Evolutionary conservation across 1,284 basidiomycete genomes (phyloP).

Genomic region (Bondarzewia mesenterica): DNA sequence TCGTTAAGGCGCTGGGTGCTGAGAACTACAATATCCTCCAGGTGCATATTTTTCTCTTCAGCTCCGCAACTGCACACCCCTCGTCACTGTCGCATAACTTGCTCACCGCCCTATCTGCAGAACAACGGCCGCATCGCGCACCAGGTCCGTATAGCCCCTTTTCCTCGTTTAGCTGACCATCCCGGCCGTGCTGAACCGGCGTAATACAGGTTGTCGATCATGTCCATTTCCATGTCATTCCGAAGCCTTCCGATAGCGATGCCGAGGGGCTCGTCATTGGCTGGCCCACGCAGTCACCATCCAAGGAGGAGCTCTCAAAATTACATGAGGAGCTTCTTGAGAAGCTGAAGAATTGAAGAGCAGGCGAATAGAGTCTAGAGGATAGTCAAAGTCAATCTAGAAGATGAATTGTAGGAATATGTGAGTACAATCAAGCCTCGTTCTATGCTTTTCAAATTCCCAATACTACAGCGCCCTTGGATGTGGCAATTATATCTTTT

Average conservation of each 20-base stretch:
- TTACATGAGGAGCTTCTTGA: conserved; percentile 50
- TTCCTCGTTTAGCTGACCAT: not conserved
- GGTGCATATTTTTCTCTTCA: conserved; percentile 30
- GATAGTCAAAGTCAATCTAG: no score
- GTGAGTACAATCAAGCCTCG: not conserved
- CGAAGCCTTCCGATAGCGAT: conserved; percentile 61
- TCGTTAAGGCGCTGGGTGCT: conserved; percentile 69
- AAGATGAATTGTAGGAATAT: not conserved
- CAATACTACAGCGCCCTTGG: no score
- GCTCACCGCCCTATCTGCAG: conserved; percentile 26
- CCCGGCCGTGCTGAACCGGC: not conserved
- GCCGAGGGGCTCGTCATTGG: conserved; percentile 69
- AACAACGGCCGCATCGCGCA: conserved; percentile 86
- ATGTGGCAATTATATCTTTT: no score
- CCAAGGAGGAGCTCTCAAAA: conserved; percentile 56
- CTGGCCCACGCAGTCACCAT: conserved; percentile 54
- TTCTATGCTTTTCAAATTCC: no score
- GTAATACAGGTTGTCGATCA: conserved; percentile 51
- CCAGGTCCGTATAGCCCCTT: conserved; percentile 39
- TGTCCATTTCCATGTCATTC: conserved; percentile 90
- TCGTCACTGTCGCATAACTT: no score
- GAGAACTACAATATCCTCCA: conserved; percentile 85
- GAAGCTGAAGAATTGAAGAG: conserved; percentile 50
- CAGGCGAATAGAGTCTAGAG: no score
- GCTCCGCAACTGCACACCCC: no score